Conservation (phyloP, 2,329 filamentous ascomycete genomes). For the Exophiala lecanii-corni region DNA sequence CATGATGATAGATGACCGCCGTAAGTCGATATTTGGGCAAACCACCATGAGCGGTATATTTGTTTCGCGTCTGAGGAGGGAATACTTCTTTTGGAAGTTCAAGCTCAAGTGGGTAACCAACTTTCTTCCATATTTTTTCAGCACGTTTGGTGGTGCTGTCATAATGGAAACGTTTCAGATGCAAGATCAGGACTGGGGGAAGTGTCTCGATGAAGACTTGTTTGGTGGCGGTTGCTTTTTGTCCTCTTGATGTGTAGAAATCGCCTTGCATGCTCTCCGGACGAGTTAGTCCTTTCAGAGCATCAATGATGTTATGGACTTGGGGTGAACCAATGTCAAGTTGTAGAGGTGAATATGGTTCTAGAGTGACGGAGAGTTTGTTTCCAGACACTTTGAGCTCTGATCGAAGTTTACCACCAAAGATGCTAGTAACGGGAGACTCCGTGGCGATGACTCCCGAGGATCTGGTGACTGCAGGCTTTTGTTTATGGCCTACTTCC, state of each 20-base stretch:
- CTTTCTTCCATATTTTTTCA: conserved; percentile 97
- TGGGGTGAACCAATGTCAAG: conserved; percentile 86
- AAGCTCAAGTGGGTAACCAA: conserved; percentile 89
- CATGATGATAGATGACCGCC: conserved; percentile 93
- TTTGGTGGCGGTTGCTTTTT: conserved; percentile 76
- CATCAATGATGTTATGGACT: conserved; percentile 87
- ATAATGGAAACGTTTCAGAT: conserved; percentile 96
- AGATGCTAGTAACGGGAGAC: conserved; percentile 89
- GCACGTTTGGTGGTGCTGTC: conserved; percentile 76
- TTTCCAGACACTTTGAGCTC: conserved; percentile 81
- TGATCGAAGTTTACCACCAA: conserved; percentile 84
- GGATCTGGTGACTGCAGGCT: conserved; percentile 76
- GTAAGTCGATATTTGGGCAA: conserved; percentile 81
- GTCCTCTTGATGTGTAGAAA: conserved; percentile 73
- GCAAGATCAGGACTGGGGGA: conserved; percentile 86
- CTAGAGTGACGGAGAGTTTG: conserved; percentile 85
- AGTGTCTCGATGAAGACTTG: conserved; percentile 91
- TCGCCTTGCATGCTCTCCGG: conserved; percentile 81
- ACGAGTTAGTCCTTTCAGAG: conserved; percentile 75
- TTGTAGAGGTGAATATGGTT: conserved; percentile 91
- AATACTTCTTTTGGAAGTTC: conserved; percentile 91
- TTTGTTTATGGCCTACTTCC: conserved; percentile 90
- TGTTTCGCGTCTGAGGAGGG: conserved; percentile 66
- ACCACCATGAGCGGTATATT: conserved; percentile 60
- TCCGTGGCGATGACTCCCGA: conserved; percentile 68